phyloP scores from a whole-genome alignment of 2,329 filamentous ascomycete species.

The Penicillium capsulatum region DNA sequence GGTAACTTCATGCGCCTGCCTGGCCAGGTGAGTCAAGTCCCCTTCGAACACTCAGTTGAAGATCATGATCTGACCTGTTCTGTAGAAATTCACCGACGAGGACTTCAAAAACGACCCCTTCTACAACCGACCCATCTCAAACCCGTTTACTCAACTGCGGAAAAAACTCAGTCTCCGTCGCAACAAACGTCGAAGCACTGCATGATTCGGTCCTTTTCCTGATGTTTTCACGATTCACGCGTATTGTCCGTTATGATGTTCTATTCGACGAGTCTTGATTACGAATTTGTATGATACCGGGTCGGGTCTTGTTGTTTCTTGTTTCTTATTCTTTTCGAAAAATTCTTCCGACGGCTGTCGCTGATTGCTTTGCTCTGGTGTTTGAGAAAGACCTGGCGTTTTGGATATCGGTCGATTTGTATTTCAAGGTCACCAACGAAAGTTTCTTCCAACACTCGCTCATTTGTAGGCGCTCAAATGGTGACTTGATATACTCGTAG shows the following conservation, averaged over 20 bases:
- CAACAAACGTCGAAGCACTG: slow-evolving; percentile 17
- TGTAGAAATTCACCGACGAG: slow-evolving; percentile 39
- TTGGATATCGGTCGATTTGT: no score
- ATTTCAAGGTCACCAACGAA: no score
- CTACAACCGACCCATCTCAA: slow-evolving; percentile 29
- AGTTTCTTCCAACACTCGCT: no score
- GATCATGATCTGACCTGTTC: slow-evolving; percentile 9
- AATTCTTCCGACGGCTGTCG: no score
- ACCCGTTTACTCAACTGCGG: slow-evolving; percentile 27
- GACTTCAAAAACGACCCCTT: slow-evolving; percentile 41
- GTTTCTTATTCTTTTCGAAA: no score
- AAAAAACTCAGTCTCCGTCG: slow-evolving; percentile 28
- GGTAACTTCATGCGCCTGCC: slow-evolving; percentile 71
- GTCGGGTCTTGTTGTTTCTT: background rate
- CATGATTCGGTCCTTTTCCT: slow-evolving; percentile 2
- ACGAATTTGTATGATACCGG: no score
- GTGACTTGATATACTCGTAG: no score
- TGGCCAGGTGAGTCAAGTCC: slow-evolving; percentile 62
- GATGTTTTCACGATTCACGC: slow-evolving; percentile 9
- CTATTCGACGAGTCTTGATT: slow-evolving; percentile 1
- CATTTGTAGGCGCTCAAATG: no score
- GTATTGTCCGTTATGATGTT: background rate
- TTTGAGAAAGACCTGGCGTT: no score
- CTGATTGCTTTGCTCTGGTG: no score
- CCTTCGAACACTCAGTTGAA: no score